Conservation (phyloP, 192 early-diverging fungal genomes). For the Neocallimastix lanati region DNA sequence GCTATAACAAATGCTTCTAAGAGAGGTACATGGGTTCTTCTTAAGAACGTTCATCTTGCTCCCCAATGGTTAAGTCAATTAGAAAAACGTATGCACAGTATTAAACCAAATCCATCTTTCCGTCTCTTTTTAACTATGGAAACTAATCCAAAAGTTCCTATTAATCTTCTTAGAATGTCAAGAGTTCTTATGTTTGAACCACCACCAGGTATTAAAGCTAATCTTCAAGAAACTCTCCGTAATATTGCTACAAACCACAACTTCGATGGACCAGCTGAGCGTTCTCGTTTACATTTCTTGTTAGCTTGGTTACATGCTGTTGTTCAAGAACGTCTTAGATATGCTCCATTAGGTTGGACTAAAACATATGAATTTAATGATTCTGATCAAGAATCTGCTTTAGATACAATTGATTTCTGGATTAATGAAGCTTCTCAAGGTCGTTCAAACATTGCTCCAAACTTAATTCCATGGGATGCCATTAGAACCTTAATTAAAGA, state of each 20-base stretch:
- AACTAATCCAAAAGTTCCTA: constrained; percentile 87
- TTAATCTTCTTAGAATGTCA: constrained; percentile 72
- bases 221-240: constrained; percentile 61
- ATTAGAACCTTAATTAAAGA: constrained; percentile 65
- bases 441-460: constrained; percentile 75
- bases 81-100: constrained; percentile 79
- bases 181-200: constrained; percentile 93
- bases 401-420: constrained; percentile 82
- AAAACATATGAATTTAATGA: constrained; percentile 97
- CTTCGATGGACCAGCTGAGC: constrained; percentile 62
- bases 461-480: constrained; percentile 91
- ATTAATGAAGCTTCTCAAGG: constrained; percentile 60
- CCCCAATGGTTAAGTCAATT: constrained; percentile 81
- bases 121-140: constrained; percentile 96
- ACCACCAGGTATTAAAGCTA: constrained; percentile 86
- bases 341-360: constrained; percentile 94
- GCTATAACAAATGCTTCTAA: constrained; percentile 70
- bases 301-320: constrained; percentile 93
- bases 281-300: constrained; percentile 76
- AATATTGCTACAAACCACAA: constrained; percentile 32
- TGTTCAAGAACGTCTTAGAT: constrained; percentile 86
- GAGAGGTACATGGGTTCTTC: constrained; percentile 82
- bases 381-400: constrained; percentile 80
- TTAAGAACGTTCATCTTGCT: constrained; percentile 98
- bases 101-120: constrained; percentile 71